Base-by-base conservation (phyloP, 1,284 basidiomycete genomes). In the Austroboletus sp. region DNA sequence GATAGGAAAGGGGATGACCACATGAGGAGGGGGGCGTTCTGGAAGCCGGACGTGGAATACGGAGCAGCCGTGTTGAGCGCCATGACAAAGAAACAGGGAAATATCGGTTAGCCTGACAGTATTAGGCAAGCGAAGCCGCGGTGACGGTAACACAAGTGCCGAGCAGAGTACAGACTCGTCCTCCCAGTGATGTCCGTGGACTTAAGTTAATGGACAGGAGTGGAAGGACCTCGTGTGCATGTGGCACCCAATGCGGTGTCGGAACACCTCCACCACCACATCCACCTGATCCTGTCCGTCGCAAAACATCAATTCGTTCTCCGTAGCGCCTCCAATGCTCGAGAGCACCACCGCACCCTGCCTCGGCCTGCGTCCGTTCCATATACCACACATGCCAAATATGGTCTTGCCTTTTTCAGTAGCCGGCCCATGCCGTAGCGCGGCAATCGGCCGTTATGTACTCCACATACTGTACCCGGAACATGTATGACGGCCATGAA, bases 121-220 rank as follows among this genome's bases (percentile, higher is more conserved):
- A 64, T 57, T 57, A 65, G 52, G 60, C 63, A 62, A 67, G 60
- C 61, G 65, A 67, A 54, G 57, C 64, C 65, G 59, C 65, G 62
- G 65, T 67, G 59, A 67, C 65, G 65, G 61, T 50, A 65, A 38
- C 42, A 53, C 61, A 52, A 53, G 54, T 63, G 65, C 65, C 65
- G 61, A 63, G 53, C 58, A 63, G 43, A 47, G 50, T 57, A 51
- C 49, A 63, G 40, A 53, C 56, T 52, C 45, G 47, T 61, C 44
- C 55, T 56, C 59, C 58, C 34, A 10, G 10, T 53, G 57, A 63
- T 66, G 62, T 67, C 62, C 62, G 62, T 67, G 62, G 62, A 63
- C 54, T 63, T 63, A 63, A 63, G 61, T 66, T 66, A 62, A 62
- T 62, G 44, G 54, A 64, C 60, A 57, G 56, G 61, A 62, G 53